Base-by-base conservation (phyloP, 2,329 filamentous ascomycete species). In the Colletotrichum sidae region DNA sequence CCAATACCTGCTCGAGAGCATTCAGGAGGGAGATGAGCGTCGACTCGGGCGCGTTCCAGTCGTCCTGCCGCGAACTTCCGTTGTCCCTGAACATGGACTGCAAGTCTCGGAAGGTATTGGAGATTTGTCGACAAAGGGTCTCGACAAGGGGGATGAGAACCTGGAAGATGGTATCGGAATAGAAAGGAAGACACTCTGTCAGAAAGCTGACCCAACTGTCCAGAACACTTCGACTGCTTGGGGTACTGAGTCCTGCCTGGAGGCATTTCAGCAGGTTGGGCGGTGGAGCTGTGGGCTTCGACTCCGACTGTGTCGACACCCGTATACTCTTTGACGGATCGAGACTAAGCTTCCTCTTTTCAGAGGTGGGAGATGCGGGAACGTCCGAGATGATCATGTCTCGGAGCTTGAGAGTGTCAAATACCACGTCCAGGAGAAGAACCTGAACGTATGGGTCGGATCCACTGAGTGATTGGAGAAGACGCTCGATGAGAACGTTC, bases 121-220 rank as follows among this genome's bases (percentile, higher is more conserved):
- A 87, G 52, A 97, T 90, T 75, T 97, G 90, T 62, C 84, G 84
- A 75, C 94, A 97, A 47, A 99, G 84, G 38, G 93, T 96, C 76
- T 96, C 94, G 1, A 97, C 94, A 3, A 99, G 83, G 10, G 94
- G 96, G 57, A 99, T 90, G 39, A 99, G 81, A 55, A 96, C 91
- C 73, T 97, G 92, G 75, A 97, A 97, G 50, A 97, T 93, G 6
- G 90, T 88, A 47, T 92, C 90, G 0, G 91, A 86, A 76, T 97
- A 97, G 12, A 97, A 83, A 0, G 94, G 93, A 37, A 99, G 81
- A 49, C 93, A 92, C 73, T 95, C 92, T 5, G 89, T 87, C 8
- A 99, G 83, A 70, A 99, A 94, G 37, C 87, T 84, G 9, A 97
- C 89, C 96, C 96, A 99, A 74, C 92, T 94, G 71, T 98, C 94